Evolutionary conservation across 345 rosid genomes (phyloP).

Genomic region (Lepidium didymum): DNA sequence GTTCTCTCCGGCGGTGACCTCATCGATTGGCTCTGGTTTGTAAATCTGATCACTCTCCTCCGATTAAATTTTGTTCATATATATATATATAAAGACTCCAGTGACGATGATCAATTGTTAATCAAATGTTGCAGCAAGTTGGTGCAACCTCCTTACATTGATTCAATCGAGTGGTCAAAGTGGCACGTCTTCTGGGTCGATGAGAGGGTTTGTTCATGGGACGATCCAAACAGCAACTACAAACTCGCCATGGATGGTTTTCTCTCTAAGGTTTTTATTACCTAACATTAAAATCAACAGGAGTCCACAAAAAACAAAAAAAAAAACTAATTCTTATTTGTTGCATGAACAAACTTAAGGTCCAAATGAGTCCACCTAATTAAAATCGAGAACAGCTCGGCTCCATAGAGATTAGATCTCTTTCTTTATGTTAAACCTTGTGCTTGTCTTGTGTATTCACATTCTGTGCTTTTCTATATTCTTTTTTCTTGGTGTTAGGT

Average conservation of each 20-base stretch:
- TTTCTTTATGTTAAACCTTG: too few relatives aligned
- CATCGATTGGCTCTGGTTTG: constrained; percentile 54
- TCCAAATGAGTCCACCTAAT: too few relatives aligned
- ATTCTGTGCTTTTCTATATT: too few relatives aligned
- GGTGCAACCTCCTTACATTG: constrained; percentile 41
- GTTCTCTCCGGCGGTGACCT: constrained; percentile 76
- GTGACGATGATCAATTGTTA: background rate
- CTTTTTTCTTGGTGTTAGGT: constrained; percentile 35
- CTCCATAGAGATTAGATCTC: too few relatives aligned
- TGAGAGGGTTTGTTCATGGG: constrained; percentile 74
- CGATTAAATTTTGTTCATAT: background rate
- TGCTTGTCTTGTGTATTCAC: too few relatives aligned
- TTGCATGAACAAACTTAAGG: too few relatives aligned
- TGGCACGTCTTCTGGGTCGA: constrained; percentile 95
- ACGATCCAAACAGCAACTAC: constrained; percentile 74
- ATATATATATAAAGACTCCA: background rate
- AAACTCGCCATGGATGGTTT: constrained; percentile 68
- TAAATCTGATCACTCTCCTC: background rate
- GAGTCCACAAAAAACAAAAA: too few relatives aligned
- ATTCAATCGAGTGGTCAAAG: constrained; percentile 72
- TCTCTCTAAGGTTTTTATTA: constrained; percentile 51
- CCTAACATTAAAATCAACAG: too few relatives aligned
- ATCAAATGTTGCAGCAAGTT: constrained; percentile 41
- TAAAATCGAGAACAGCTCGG: too few relatives aligned
- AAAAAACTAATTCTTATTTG: too few relatives aligned